Evolutionary conservation across 1,284 basidiomycete species (phyloP).

Genomic region (Mrakiaceae sp.): DNA sequence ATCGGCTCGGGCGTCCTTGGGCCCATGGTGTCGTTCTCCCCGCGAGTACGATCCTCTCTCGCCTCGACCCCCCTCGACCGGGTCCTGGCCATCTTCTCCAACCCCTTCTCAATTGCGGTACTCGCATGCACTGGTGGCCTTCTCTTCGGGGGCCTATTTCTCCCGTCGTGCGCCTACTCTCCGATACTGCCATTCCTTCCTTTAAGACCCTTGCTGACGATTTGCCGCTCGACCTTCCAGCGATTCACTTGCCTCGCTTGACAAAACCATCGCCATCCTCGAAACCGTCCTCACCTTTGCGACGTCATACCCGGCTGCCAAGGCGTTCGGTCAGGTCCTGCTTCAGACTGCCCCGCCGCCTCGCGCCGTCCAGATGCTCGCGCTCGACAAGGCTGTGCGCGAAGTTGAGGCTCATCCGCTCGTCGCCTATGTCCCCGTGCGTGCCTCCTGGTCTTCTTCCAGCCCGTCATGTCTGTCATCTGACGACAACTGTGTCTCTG

Average conservation of each 20-base stretch:
- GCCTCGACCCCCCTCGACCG: conserved; percentile 9
- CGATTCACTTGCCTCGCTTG: conserved; percentile 46
- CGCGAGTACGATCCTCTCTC: neutral
- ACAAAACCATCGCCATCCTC: conserved; percentile 60
- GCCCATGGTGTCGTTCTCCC: conserved; percentile 8
- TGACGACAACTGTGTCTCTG: neutral
- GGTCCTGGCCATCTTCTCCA: conserved; percentile 27
- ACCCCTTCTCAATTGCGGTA: conserved; percentile 39
- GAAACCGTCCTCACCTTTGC: conserved; percentile 65
- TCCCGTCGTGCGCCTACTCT: conserved; percentile 42
- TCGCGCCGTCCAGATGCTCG: conserved; percentile 57
- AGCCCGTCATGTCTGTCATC: neutral
- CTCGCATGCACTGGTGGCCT: conserved; percentile 34
- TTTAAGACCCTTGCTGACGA: conserved; percentile 16
- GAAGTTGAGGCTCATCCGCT: conserved; percentile 46
- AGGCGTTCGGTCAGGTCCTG: conserved; percentile 66
- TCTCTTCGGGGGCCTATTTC: conserved; percentile 27
- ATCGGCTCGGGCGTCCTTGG: conserved; percentile 28
- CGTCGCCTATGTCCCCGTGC: conserved; percentile 27
- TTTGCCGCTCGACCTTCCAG: conserved; percentile 38
- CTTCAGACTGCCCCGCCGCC: conserved; percentile 68
- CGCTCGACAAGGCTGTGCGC: conserved; percentile 61
- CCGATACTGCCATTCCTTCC: neutral
- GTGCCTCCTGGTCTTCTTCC: conserved; percentile 17
- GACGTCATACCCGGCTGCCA: conserved; percentile 66